Evolutionary conservation across 306 rosid genomes (phyloP).

Genomic region (Nissolia schottii): DNA sequence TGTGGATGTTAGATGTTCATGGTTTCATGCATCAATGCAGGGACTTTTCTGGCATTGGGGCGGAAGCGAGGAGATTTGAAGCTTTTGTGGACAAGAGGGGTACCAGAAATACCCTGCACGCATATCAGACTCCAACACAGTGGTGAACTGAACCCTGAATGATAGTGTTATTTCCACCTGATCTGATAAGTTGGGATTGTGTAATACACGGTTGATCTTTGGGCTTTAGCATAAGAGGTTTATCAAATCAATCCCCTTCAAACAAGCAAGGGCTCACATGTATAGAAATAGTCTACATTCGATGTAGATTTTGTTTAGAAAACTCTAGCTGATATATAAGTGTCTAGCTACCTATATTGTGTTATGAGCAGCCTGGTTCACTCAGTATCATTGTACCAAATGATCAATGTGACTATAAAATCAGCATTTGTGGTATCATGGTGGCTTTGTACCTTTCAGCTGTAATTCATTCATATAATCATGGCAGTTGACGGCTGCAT

Average conservation of each 20-base stretch:
- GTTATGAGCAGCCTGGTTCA: neutral
- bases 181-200: slow-evolving; percentile 12
- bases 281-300: slow-evolving; percentile 10
- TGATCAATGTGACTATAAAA: neutral
- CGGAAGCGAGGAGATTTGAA: slow-evolving; percentile 69
- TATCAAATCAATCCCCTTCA: slow-evolving; percentile 11
- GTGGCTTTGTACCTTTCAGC: neutral
- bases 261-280: slow-evolving; percentile 16
- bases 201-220: slow-evolving; percentile 11
- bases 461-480: neutral
- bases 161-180: slow-evolving; percentile 28
- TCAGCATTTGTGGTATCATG: neutral
- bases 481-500: neutral
- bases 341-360: neutral
- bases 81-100: slow-evolving; percentile 70
- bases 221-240: slow-evolving; percentile 6
- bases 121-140: slow-evolving; percentile 51
- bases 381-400: neutral
- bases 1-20: neutral
- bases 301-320: slow-evolving; percentile 13
- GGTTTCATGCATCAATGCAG: slow-evolving; percentile 39
- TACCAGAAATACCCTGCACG: slow-evolving; percentile 73
- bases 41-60: slow-evolving; percentile 72
- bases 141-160: slow-evolving; percentile 41
- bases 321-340: neutral